These are phyloP conservation scores for Vitis labrusca DNA, from an alignment of 164 flowering plant species.

Conservation along the genomic window DNA sequence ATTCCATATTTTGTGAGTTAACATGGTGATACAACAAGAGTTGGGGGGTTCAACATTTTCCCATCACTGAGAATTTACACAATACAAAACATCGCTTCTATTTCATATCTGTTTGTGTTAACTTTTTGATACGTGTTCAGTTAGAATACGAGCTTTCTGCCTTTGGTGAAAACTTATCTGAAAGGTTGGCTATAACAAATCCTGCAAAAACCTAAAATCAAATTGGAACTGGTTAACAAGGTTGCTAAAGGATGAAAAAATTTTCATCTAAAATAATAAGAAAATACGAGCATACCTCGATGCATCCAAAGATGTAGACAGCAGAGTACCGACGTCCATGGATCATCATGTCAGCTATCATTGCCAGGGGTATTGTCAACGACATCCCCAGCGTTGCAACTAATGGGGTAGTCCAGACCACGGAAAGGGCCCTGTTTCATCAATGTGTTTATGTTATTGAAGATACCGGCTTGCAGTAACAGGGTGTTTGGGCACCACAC, in stretches of 20 bases:
- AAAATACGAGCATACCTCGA: slow-evolving; percentile 38
- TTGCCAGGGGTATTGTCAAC: slow-evolving; percentile 68
- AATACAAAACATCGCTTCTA: too few species aligned
- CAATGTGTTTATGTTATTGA: not conserved
- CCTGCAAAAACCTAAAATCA: slow-evolving; percentile 64
- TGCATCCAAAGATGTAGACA: slow-evolving; percentile 58
- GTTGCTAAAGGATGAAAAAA: not conserved
- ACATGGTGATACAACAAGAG: too few species aligned
- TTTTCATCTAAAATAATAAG: not conserved
- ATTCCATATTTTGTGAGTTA: too few species aligned
- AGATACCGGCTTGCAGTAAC: not conserved
- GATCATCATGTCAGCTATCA: slow-evolving; percentile 69
- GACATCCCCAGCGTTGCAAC: slow-evolving; percentile 73
- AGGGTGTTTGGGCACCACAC: not conserved
- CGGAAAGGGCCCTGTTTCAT: slow-evolving; percentile 58
- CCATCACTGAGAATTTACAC: too few species aligned
- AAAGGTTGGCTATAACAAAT: slow-evolving; percentile 58
- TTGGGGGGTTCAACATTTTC: too few species aligned
- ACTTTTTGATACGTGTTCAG: too few species aligned
- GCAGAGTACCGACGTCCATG: slow-evolving; percentile 64
- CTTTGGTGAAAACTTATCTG: slow-evolving; percentile 32
- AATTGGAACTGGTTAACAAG: not conserved
- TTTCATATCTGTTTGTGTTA: too few species aligned
- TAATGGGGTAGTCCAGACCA: slow-evolving; percentile 74
- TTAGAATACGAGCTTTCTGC: not conserved